Conservation (phyloP, 768 basidiomycete genomes). For the Mycena crocata region DNA sequence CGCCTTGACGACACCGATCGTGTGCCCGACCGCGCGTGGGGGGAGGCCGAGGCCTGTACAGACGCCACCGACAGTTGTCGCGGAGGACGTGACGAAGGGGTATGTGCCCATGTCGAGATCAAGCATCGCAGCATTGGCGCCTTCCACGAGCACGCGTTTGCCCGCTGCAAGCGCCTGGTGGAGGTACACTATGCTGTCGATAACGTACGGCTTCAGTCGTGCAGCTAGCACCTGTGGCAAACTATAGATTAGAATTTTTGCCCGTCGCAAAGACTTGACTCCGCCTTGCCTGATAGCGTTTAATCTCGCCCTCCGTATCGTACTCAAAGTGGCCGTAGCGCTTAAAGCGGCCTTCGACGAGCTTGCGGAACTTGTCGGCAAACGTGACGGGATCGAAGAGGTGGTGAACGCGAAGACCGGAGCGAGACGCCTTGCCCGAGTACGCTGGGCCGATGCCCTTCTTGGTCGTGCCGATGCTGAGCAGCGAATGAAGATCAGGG, state of each 20-base stretch:
- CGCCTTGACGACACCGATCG: conserved; percentile 96
- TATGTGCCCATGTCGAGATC: conserved; percentile 99
- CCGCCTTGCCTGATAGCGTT: conserved; percentile 82
- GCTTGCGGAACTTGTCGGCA: conserved; percentile 90
- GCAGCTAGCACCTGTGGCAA: conserved; percentile 77
- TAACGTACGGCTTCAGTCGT: conserved; percentile 86
- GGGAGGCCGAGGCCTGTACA: conserved; percentile 98
- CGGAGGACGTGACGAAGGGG: conserved; percentile 95
- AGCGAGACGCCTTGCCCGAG: conserved; percentile 96
- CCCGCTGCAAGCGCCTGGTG: conserved; percentile 80
- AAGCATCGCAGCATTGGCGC: conserved; percentile 98
- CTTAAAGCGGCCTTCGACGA: conserved; percentile 98
- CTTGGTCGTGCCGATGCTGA: conserved; percentile 96
- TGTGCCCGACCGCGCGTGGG: conserved; percentile 85
- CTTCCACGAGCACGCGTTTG: conserved; percentile 92
- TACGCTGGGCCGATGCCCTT: conserved; percentile 99
- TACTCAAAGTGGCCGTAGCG: conserved; percentile 98
- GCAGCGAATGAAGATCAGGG: conserved; percentile 8
- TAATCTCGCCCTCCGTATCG: conserved; percentile 96
- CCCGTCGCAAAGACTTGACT: background rate
- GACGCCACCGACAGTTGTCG: conserved; percentile 94
- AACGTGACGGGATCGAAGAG: conserved; percentile 90
- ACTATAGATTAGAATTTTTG: background rate
- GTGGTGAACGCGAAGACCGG: conserved; percentile 96
- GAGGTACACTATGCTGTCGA: conserved; percentile 88